These are phyloP conservation scores for Cryptosporidium viatorum DNA, from an alignment of 169 alveolate species.

Conservation along the genomic window DNA sequence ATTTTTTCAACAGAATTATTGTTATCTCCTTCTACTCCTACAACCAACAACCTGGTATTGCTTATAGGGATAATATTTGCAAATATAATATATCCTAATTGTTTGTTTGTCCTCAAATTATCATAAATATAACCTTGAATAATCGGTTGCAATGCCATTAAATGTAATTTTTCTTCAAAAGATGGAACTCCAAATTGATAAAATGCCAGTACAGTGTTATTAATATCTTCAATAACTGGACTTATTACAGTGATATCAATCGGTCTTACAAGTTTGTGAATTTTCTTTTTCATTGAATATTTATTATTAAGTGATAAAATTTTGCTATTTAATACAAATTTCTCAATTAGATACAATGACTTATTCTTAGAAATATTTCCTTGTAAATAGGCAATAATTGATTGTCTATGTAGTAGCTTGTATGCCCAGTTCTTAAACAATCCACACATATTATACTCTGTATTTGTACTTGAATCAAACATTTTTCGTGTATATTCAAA, in stretches of 20 bases:
- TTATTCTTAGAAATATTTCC: conserved; percentile 56
- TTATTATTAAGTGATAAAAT: conserved; percentile 35
- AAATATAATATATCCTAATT: conserved; percentile 50
- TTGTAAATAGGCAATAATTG: conserved; percentile 45
- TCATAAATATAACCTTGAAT: conserved; percentile 55
- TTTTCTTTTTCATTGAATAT: conserved; percentile 36
- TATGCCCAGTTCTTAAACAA: conserved; percentile 43
- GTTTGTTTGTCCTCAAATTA: conserved; percentile 31
- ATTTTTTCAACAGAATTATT: conserved; percentile 49
- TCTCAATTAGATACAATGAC: conserved; percentile 28
- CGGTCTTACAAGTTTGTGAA: conserved; percentile 23
- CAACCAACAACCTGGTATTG: conserved; percentile 28
- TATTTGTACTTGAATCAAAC: background rate
- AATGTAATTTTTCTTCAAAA: conserved; percentile 57
- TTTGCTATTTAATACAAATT: conserved; percentile 30
- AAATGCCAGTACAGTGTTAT: conserved; percentile 32
- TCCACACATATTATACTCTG: background rate
- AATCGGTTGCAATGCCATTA: conserved; percentile 58
- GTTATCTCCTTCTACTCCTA: conserved; percentile 47
- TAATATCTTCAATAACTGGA: conserved; percentile 22
- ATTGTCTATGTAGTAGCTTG: conserved; percentile 55
- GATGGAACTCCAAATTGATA: conserved; percentile 66
- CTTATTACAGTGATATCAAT: conserved; percentile 31
- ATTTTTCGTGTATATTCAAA: background rate
- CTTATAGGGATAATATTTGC: conserved; percentile 56